Base-by-base conservation (phyloP, 2,329 filamentous ascomycete species). In the Sclerotinia minor region DNA sequence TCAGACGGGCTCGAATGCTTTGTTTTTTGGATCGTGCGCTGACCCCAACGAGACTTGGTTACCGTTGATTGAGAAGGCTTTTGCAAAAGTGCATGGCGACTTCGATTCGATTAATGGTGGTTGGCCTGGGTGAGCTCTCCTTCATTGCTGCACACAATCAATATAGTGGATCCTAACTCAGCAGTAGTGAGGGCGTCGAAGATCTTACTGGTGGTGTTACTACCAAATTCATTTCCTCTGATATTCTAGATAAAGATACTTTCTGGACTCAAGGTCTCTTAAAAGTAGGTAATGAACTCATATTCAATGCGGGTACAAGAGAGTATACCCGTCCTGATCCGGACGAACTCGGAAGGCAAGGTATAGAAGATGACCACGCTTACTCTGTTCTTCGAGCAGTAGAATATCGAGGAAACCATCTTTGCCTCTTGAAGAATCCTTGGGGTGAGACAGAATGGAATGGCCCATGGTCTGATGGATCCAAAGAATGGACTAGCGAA, bases 221-320 rank as follows among this genome's bases (percentile, higher is more conserved):
- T 0, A 88, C 87, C 0, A 86, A 89, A 74, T 78, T 92, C 15
- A 83, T 89, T 50, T 85, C 87, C 0, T 85, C 86, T 1, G 89
- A 92, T 71, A 90, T 92, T 47, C 82, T 92, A 11, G 88, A 94
- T 75, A 89, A 89, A 70, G 89, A 96, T 59, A 84, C 86, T 21
- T 94, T 96, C 76, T 96, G 92, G 92, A 85, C 84, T 1, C 87
- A 94, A 50, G 91, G 94, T 76, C 83, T 96, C 44, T 86, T 88
- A 78, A 87, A 89, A 70, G 91, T 93, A 66, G 95, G 96, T 76
- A 81, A 92, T 64, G 88, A 92, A 64, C 95, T 95, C 74, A 79
- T 92, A 13, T 91, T 92, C 72, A 59, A 47, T 29, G 89, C 87
- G 71, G 84, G 82, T 0, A 67, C 59, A 13, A 58, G 64, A 26